Conservation (phyloP, 257 asterid species). For the Solanum corneliomulleri region DNA sequence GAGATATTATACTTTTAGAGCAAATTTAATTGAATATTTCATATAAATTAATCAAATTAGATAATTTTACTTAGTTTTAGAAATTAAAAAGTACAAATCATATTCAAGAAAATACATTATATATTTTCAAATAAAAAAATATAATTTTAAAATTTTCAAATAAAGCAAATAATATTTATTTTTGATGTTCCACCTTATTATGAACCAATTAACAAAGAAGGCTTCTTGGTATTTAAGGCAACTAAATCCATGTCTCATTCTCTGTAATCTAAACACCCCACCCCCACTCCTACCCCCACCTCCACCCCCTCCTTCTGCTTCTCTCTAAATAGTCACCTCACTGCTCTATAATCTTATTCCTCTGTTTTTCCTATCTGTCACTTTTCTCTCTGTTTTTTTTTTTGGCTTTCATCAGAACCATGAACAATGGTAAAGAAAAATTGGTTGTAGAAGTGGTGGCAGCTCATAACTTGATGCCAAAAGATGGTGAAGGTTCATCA, state of each 20-base stretch:
- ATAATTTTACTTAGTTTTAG: too few relatives aligned
- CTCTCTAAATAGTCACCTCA: background rate
- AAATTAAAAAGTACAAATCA: background rate
- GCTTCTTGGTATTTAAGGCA: background rate
- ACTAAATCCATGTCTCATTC: background rate
- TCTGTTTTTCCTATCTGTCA: background rate
- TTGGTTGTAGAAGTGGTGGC: constrained; percentile 83
- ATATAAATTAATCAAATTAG: background rate
- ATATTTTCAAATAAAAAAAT: background rate
- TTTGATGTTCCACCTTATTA: background rate
- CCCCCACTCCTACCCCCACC: background rate
- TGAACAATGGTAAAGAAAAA: constrained; percentile 56
- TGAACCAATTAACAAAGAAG: background rate
- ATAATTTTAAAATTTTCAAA: background rate
- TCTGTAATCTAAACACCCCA: background rate
- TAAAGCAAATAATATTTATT: background rate
- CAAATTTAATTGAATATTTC: background rate
- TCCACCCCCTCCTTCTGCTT: background rate
- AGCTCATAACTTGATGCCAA: constrained; percentile 90
- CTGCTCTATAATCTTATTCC: background rate
- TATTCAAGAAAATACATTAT: background rate
- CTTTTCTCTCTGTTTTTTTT: background rate
- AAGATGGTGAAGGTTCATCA: constrained; percentile 91
- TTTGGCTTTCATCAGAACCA: constrained; percentile 1
- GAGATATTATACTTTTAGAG: background rate